Evolutionary conservation across 805 yeast genomes (phyloP).

Genomic region (Teunomyces lycoperdinae): DNA sequence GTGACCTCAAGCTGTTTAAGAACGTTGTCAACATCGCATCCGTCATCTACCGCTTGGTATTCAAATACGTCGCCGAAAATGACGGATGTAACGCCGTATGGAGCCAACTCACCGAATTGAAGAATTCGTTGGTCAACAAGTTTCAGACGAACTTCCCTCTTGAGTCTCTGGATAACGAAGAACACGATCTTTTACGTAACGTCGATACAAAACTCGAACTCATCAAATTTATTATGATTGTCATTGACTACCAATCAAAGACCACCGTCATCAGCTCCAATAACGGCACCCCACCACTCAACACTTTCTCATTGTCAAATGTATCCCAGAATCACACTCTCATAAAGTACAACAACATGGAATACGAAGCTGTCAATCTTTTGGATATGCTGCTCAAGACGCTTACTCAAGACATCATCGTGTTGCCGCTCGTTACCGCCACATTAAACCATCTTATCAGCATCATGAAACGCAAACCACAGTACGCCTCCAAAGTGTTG

Average conservation of each 20-base stretch:
- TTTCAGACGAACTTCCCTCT: constrained; percentile 61
- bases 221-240: constrained; percentile 60
- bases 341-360: constrained; percentile 51
- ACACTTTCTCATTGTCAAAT: constrained; percentile 47
- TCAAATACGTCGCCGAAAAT: constrained; percentile 44
- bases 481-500: constrained; percentile 54
- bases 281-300: constrained; percentile 5
- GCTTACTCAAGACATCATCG: constrained; percentile 53
- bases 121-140: constrained; percentile 53
- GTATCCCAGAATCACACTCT: constrained; percentile 64
- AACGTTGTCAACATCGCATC: constrained; percentile 34
- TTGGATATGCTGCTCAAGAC: constrained; percentile 62
- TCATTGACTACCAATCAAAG: constrained; percentile 44
- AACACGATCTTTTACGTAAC: constrained; percentile 48
- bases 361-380: constrained; percentile 64
- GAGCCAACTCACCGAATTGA: constrained; percentile 55
- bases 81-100: constrained; percentile 50
- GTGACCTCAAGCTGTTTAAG: constrained; percentile 30
- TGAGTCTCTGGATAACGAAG: constrained; percentile 44
- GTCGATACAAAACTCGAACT: constrained; percentile 64
- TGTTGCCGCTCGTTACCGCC: constrained; percentile 60
- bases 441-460: constrained; percentile 61
- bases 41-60: constrained; percentile 44
- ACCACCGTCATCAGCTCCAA: constrained; percentile 25
- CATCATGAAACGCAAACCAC: constrained; percentile 66